These are phyloP conservation scores for Blastocystis sp. DNA, from an alignment of 352 stramenopile genomes.

Conservation along the genomic window DNA sequence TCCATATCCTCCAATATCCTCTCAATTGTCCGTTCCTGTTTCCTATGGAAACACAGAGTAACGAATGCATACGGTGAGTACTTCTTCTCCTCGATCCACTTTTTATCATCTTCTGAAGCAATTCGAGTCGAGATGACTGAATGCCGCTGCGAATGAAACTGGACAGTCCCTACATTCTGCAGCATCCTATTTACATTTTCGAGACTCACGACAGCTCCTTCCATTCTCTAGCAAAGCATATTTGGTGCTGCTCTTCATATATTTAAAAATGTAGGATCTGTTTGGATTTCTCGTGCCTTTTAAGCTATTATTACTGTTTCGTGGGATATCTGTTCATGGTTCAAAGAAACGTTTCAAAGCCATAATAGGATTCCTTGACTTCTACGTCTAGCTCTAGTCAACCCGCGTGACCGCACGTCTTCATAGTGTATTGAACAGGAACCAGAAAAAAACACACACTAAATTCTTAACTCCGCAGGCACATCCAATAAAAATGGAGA, in stretches of 20 bases:
- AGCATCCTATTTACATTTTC: background rate
- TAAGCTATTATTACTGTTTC: too few species aligned
- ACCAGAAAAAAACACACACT: background rate
- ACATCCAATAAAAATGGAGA: background rate
- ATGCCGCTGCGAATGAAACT: constrained; percentile 6
- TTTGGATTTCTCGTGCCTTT: too few species aligned
- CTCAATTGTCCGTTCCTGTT: background rate
- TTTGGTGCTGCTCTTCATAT: too few species aligned
- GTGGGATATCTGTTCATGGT: too few species aligned
- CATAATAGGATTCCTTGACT: too few species aligned
- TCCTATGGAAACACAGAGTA: background rate
- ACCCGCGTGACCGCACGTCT: too few species aligned
- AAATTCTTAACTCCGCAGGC: background rate
- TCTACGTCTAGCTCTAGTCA: too few species aligned
- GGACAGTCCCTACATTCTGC: background rate
- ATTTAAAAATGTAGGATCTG: too few species aligned
- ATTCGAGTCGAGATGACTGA: background rate
- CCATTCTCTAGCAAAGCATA: too few species aligned
- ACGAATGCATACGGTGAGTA: background rate
- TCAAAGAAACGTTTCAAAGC: too few species aligned
- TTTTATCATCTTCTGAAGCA: background rate
- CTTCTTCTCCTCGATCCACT: constrained; percentile 45
- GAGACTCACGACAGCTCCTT: background rate
- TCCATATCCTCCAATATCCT: background rate
- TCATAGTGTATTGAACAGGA: background rate